These are phyloP conservation scores for Diversispora epigaea DNA, from an alignment of 192 early-diverging fungal genomes.

Conservation along the genomic window DNA sequence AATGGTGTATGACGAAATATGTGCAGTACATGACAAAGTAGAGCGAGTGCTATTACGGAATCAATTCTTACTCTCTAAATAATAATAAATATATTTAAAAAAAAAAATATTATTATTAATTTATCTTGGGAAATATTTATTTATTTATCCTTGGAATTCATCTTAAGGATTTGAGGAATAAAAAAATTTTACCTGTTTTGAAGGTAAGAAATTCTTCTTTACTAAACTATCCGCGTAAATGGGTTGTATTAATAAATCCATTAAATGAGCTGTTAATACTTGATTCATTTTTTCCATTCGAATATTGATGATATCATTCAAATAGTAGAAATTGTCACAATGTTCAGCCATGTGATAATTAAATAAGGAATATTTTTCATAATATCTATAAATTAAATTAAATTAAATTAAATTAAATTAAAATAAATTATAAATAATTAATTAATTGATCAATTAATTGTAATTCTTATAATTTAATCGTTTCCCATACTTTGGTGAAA, in stretches of 20 bases:
- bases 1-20: constrained; percentile 41
- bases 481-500: constrained; percentile 39
- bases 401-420: background rate
- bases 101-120: too few species aligned
- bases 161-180: background rate
- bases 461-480: too few species aligned
- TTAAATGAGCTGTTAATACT: constrained; percentile 38
- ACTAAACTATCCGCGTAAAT: constrained; percentile 43
- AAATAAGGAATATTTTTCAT: constrained; percentile 40
- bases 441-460: too few species aligned
- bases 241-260: constrained; percentile 41
- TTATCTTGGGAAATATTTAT: background rate
- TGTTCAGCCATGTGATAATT: constrained; percentile 62
- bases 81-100: too few species aligned
- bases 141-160: constrained; percentile 3
- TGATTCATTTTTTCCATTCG: constrained; percentile 57
- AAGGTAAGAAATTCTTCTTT: constrained; percentile 5
- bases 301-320: constrained; percentile 61
- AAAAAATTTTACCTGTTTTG: background rate
- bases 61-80: constrained; percentile 33
- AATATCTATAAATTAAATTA: constrained; percentile 5
- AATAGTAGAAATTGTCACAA: constrained; percentile 61
- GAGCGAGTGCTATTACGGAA: constrained; percentile 38
- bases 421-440: background rate
- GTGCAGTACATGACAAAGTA: constrained; percentile 44